A percentile compares a stretch with the other conserved stretches of the same genome.
These are phyloP conservation scores for Haplographium delicatum DNA, from an alignment of 495 filamentous ascomycete species.

Conservation along the genomic window DNA sequence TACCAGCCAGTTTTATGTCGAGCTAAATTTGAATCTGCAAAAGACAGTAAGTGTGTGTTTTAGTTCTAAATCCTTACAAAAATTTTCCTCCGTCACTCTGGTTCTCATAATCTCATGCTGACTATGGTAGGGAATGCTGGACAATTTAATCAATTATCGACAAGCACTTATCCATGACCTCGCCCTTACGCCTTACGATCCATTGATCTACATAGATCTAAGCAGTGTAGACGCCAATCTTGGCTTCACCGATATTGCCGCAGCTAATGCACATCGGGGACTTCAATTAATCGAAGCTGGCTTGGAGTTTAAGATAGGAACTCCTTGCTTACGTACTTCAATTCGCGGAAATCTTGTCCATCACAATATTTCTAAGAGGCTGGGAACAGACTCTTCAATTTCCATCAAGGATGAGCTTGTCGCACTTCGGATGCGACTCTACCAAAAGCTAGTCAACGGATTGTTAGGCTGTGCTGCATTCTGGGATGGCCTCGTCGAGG, in stretches of 20 bases:
- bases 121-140: conserved; percentile 7
- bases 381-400: background rate
- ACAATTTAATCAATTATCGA: background rate
- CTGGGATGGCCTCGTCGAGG: conserved; percentile 16
- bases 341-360: conserved; percentile 1
- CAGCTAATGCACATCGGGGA: conserved; percentile 9
- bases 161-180: conserved; percentile 12
- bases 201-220: conserved; percentile 2
- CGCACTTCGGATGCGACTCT: conserved; percentile 1
- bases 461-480: conserved; percentile 12
- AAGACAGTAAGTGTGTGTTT: conserved; percentile 1
- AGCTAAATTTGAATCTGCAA: background rate
- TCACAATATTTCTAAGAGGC: background rate
- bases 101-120: background rate
- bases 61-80: background rate
- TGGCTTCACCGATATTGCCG: conserved; percentile 14
- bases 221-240: conserved; percentile 1
- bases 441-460: conserved; percentile 4
- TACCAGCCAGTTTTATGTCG: conserved; percentile 5
- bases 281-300: conserved; percentile 4
- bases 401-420: conserved; percentile 15
- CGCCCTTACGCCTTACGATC: conserved; percentile 11
- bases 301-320: background rate
- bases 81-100: background rate
- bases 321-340: background rate